Conservation (phyloP, 805 yeast genomes). For the Lipomyces sp. region DNA sequence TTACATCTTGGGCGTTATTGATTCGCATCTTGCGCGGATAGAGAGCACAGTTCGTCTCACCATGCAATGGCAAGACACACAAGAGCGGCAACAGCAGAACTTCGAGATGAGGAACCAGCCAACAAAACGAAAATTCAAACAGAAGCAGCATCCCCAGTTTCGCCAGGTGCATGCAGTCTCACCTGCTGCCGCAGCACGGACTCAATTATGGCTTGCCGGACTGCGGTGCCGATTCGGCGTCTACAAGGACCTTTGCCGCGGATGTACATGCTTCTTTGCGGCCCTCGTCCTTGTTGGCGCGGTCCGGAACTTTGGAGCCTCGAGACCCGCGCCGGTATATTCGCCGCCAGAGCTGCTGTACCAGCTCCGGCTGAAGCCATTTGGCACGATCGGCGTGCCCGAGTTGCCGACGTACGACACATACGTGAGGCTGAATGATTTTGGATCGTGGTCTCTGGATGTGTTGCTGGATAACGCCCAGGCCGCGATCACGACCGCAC, state of each 20-base stretch:
- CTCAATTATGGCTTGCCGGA: conserved; percentile 21
- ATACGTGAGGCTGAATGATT: conserved; percentile 17
- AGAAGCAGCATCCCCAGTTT: background rate
- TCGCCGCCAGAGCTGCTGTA: conserved; percentile 41
- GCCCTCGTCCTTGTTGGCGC: conserved; percentile 12
- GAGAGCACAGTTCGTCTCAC: conserved; percentile 32
- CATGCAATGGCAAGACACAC: background rate
- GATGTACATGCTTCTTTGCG: conserved; percentile 15
- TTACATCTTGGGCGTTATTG: conserved; percentile 44
- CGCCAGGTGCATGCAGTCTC: background rate
- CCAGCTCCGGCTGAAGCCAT: conserved; percentile 70
- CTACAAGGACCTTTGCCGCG: conserved; percentile 12
- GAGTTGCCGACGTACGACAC: conserved; percentile 52
- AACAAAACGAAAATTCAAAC: background rate
- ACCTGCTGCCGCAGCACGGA: background rate
- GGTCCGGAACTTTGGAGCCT: background rate
- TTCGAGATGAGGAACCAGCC: conserved; percentile 3
- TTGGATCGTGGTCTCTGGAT: background rate
- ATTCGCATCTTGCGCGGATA: conserved; percentile 48
- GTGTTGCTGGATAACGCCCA: conserved; percentile 1
- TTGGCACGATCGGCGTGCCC: conserved; percentile 77
- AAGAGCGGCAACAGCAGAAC: background rate
- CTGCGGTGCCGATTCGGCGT: conserved; percentile 14
- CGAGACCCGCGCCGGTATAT: conserved; percentile 1
- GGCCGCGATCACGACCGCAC: background rate